These are phyloP conservation scores for Xylaria sp. DNA, from an alignment of 2,329 filamentous ascomycete genomes.

Conservation along the genomic window DNA sequence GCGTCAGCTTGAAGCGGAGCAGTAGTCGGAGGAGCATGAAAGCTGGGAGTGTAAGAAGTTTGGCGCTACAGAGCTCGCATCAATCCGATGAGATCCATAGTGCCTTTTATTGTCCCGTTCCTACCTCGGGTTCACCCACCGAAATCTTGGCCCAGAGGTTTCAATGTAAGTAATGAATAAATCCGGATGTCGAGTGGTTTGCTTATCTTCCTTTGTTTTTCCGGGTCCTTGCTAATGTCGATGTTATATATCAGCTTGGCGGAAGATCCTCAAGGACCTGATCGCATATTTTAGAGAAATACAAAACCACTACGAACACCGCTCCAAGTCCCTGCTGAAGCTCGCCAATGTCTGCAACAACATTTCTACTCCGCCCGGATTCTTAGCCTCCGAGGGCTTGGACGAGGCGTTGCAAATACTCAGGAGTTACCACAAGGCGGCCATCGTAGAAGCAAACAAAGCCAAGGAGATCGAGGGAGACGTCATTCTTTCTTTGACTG, in stretches of 20 bases:
- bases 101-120: constrained; percentile 89
- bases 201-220: not conserved
- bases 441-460: constrained; percentile 84
- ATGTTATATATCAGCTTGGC: constrained; percentile 73
- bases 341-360: constrained; percentile 87
- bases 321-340: constrained; percentile 83
- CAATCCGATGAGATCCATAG: constrained; percentile 80
- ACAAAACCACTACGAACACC: constrained; percentile 86
- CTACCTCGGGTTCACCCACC: constrained; percentile 86
- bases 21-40: constrained; percentile 83
- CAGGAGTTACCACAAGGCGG: constrained; percentile 82
- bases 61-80: constrained; percentile 74
- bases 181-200: not conserved
- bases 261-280: constrained; percentile 92
- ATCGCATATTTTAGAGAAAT: constrained; percentile 95
- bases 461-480: constrained; percentile 91
- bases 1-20: constrained; percentile 79
- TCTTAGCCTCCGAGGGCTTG: constrained; percentile 84
- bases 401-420: constrained; percentile 86
- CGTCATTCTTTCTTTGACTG: constrained; percentile 86
- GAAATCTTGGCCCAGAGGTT: constrained; percentile 89
- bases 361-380: constrained; percentile 76
- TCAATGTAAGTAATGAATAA: constrained; percentile 69
- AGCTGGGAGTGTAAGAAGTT: constrained; percentile 86
- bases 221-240: constrained; percentile 12